phyloP scores from a whole-genome alignment of 192 early-diverging fungal genomes.

The Polychytrium aggregatum region DNA sequence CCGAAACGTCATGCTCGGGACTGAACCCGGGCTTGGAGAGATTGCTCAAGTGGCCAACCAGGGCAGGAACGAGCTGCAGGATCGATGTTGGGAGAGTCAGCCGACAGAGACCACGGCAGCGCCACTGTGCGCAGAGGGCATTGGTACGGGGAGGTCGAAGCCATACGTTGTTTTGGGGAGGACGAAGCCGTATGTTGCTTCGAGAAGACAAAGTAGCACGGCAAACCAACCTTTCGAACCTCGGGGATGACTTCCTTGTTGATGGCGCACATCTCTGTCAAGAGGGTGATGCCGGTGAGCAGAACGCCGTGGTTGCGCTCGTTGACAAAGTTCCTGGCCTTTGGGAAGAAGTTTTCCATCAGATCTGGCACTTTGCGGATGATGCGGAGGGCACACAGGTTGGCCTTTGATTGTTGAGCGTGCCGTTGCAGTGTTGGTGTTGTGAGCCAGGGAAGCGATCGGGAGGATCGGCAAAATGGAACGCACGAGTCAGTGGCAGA shows the following conservation, averaged over 20 bases:
- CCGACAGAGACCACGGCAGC: too few species aligned
- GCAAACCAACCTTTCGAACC: conserved; percentile 10
- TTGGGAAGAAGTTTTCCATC: conserved; percentile 68
- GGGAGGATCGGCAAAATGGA: too few species aligned
- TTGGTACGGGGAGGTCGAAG: too few species aligned
- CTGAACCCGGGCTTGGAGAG: conserved; percentile 77
- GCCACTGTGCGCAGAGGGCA: too few species aligned
- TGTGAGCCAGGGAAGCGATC: too few species aligned
- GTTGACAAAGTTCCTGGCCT: conserved; percentile 60
- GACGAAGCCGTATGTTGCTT: too few species aligned
- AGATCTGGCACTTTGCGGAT: conserved; percentile 91
- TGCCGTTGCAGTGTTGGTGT: too few species aligned
- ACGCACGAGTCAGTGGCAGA: too few species aligned
- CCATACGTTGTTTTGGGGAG: too few species aligned
- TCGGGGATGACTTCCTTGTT: conserved; percentile 60
- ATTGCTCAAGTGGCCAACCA: conserved; percentile 81
- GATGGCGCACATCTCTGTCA: conserved; percentile 78
- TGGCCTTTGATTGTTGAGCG: conserved; percentile 67
- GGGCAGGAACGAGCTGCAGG: conserved; percentile 56
- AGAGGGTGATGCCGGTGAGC: conserved; percentile 78
- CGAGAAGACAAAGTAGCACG: too few species aligned
- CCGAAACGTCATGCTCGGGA: conserved; percentile 91
- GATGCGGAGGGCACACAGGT: conserved; percentile 83
- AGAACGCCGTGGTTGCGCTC: conserved; percentile 96
- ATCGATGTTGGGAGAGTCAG: neutral